Evolutionary conservation across 192 early-diverging fungal genomes (phyloP).

Genomic region (Phlyctochytrium bullatum): DNA sequence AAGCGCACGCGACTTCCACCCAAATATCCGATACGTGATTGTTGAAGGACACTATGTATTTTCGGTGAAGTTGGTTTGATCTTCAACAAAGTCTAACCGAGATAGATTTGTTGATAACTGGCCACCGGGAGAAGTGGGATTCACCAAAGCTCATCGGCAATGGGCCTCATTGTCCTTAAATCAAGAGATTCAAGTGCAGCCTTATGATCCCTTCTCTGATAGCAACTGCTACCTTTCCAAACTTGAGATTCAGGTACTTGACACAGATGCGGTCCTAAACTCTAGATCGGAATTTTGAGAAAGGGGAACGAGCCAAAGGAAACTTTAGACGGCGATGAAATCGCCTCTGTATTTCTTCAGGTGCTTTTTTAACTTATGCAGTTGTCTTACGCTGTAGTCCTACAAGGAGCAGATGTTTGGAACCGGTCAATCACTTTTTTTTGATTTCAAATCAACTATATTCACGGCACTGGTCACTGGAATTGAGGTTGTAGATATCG

Average conservation of each 20-base stretch:
- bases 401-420: conserved; percentile 84
- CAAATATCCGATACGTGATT: conserved; percentile 64
- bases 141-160: conserved; percentile 56
- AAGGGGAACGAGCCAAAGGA: conserved; percentile 42
- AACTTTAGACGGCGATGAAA: conserved; percentile 71
- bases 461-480: not conserved
- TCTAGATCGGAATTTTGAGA: conserved; percentile 21
- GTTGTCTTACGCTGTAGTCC: conserved; percentile 33
- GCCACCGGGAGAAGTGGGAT: conserved; percentile 48
- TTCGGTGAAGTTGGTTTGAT: conserved; percentile 60
- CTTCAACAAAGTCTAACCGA: not conserved
- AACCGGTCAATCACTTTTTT: conserved; percentile 67
- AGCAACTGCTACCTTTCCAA: conserved; percentile 46
- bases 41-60: conserved; percentile 82
- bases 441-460: conserved; percentile 80
- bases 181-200: conserved; percentile 58
- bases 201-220: conserved; percentile 61
- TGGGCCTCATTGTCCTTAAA: conserved; percentile 66
- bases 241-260: conserved; percentile 40
- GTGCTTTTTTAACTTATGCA: conserved; percentile 1
- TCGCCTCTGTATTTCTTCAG: conserved; percentile 58
- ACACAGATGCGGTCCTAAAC: conserved; percentile 3
- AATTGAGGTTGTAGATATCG: conserved; percentile 1
- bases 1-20: conserved; percentile 68
- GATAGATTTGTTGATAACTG: conserved; percentile 46